Base-by-base conservation (phyloP, 306 rosid genomes). In the Delonix regia region DNA sequence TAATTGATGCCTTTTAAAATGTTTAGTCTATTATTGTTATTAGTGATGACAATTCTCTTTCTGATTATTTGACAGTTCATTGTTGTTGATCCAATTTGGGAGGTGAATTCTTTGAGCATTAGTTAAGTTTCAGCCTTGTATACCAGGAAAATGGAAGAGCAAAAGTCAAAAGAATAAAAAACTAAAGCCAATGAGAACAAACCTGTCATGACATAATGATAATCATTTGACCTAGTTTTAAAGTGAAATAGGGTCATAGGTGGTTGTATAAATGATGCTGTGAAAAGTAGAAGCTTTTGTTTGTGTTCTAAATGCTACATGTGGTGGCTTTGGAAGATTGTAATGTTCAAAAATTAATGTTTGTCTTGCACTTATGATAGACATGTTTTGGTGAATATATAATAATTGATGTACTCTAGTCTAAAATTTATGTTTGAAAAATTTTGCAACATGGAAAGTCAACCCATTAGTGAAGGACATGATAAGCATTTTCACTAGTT, bases 191-290 rank as follows among this genome's bases (percentile, higher is more conserved):
- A 74, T 47, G 99, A 95, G 86, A 95, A 93, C 84, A 95, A 95
- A 89, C 98, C 98, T 30, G 85, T 95, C 19, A 95, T 95, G 99
- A 93, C 87, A 13, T 98, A 95, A 86, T 95, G 90, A 91, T 59
- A 56, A 57, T 85, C 53, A 44, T 22, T 51, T 57, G 74, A 65
- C 51, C 16, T 49, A 27, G 73, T 25, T 81, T 34, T n/a, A 39
- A 61, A 56, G 68, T 77, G 85, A 47, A 48, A 36, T 60, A 51
- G 82, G 25, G 39, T 41, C 13, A 73, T 57, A 73, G 73, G 36
- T 72, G 63, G 48, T 77, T 81, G 25, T 81, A 53, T 44, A 15
- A 3, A 22, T 39, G 73, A 25, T 56, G 55, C 59, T 49, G 49
- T 19, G 0, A 11, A 64, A 19, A 18, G 48, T 6, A 4, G 36